Evolutionary conservation across 257 asterid genomes (phyloP), one percentile per base, ranked within the genome.

Genomic region (Hygrophila difformis): DNA sequence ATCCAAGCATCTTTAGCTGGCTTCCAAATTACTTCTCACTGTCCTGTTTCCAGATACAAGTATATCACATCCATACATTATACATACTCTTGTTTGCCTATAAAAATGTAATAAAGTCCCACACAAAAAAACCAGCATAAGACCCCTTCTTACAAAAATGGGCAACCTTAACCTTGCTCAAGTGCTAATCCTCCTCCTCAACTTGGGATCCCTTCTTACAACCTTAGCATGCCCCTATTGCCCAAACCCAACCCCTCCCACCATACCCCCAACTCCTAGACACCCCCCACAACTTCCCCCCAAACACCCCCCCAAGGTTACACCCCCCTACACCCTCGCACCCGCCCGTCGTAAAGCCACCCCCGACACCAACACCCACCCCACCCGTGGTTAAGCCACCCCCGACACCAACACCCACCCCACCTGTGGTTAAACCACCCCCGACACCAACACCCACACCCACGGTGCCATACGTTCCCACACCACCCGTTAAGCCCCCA

Each of bases 161-260:
- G n/a, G n/a, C n/a, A n/a, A n/a, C n/a, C n/a, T n/a, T n/a, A n/a
- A n/a, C n/a, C n/a, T n/a, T n/a, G n/a, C n/a, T n/a, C n/a, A n/a
- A n/a, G n/a, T n/a, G n/a, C n/a, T 26, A 26, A 3, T 79, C 57
- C 53, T 81, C 15, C 57, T 76, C 23, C 71, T 81, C 38, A 64
- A 58, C 56, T 62, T 70, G 13, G 82, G 70, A 54, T 49, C 71
- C 23, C 39, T 78, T 50, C 51, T 75, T 9, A 17, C 37, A 31
- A 56, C 81, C 34, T 65, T 56, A 37, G 87, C 84, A 69, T 77
- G 93, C 9, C 82, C 82, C n/a, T 18, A 56, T 23, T 80, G 93
- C 38, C 63, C 68, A 9, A 33, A 64, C 59, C 79, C 75, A 3
- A 60, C 59, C 16, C 77, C 72, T 38, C 68, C 79, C 33, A 17